Evolutionary conservation across 2,329 filamentous ascomycete species (phyloP), one percentile per base, ranked within the genome.

Genomic region (Trichoderma endophyticum): DNA sequence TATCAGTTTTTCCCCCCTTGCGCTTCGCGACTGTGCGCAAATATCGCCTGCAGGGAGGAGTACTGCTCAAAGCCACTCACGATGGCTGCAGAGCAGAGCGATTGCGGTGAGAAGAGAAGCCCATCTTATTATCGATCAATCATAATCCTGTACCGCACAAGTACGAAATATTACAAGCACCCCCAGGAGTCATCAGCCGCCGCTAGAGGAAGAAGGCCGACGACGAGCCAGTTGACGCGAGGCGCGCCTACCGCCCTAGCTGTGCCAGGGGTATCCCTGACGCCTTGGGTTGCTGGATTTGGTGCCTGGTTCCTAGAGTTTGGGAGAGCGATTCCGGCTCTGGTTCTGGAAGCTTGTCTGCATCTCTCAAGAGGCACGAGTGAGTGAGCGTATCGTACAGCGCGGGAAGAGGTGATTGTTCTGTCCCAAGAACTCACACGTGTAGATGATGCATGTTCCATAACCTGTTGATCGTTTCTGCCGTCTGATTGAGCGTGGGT

Each of bases 171-270:
- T 54, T 56, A 56, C 51, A 32, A 18, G n/a, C 24, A 56, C 32
- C 51, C 63, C 26, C 5, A 66, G 48, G 30, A 68, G 54, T 43
- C 34, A 59, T 28, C 65, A 68, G 54, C 65, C 51, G 54, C 65
- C 54, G 34, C 54, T 32, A 60, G 34, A 60, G 36, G 65, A 30
- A 30, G 18, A 60, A 24, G 65, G 54, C 36, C 54, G 65, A 60
- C 48, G 34, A 48, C 39, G 54, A 68, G 65, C 65, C 54, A 68
- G 34, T 68, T 48, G 54, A 59, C 26, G 65, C 65, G 65, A 68
- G 65, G 65, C 65, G 24, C 34, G 54, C 51, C 65, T 68, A 59
- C 34, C 32, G 32, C 54, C 32, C 34, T 59, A 43, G 56, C 24
- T 11, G 12, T 43, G 24, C 43, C 51, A 57, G 65, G 56, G 56